A percentile compares a stretch with the other conserved stretches of the same genome.
Evolutionary conservation across 164 flowering plant genomes (phyloP).

Genomic region (Cinnamomum chago): DNA sequence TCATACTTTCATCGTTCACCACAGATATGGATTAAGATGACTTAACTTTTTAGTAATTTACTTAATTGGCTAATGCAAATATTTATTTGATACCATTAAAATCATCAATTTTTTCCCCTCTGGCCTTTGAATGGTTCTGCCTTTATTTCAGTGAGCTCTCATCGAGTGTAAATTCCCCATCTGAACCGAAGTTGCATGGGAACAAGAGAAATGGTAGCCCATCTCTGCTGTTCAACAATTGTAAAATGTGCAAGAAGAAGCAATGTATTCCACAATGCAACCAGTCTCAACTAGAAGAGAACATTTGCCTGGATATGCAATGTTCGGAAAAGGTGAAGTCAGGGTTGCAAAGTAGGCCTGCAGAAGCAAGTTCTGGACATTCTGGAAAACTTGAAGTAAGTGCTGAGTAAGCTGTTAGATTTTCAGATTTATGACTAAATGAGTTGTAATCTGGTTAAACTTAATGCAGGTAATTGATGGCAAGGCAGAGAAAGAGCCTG

Average conservation of each 20-base stretch:
- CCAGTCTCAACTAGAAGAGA: slow-evolving; percentile 17
- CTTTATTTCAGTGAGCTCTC: slow-evolving; percentile 43
- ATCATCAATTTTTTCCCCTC: background rate
- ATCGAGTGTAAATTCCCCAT: slow-evolving; percentile 24
- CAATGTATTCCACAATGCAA: slow-evolving; percentile 19
- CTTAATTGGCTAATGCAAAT: background rate
- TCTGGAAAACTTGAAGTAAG: slow-evolving; percentile 29
- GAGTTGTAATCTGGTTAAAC: background rate
- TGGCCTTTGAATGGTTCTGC: background rate
- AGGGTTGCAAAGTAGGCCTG: slow-evolving; percentile 15
- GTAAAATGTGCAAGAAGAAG: slow-evolving; percentile 37
- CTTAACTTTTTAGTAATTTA: background rate
- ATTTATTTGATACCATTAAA: background rate
- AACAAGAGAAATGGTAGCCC: slow-evolving; percentile 54
- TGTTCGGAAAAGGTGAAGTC: slow-evolving; percentile 18
- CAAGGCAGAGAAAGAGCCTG: slow-evolving; percentile 6
- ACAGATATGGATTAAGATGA: too few relatives aligned
- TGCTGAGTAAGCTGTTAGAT: background rate
- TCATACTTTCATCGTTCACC: background rate
- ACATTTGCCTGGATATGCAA: slow-evolving; percentile 17
- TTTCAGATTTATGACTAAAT: slow-evolving; percentile 1
- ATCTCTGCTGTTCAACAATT: slow-evolving; percentile 28
- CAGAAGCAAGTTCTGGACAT: slow-evolving; percentile 13
- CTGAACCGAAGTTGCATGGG: slow-evolving; percentile 27
- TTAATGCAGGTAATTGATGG: slow-evolving; percentile 28